Percentiles rank a stretch among this genome's conserved stretches.
Evolutionary conservation across 2,329 filamentous ascomycete genomes (phyloP).

Genomic region (Onygenales sp.): DNA sequence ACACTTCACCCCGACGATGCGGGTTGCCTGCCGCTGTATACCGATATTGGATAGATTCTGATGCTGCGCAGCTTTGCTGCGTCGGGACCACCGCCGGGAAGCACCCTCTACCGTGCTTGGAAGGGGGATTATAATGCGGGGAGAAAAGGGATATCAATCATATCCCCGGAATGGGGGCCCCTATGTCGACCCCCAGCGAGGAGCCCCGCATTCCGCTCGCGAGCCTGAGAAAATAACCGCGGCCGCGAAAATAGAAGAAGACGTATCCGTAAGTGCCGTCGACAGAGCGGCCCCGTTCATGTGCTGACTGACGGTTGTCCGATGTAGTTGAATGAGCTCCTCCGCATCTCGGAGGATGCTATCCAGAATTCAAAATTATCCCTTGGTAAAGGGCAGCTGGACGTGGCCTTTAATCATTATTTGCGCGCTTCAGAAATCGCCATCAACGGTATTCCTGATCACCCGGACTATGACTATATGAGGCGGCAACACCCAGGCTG

Average conservation of each 20-base stretch:
- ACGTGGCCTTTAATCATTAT: slow-evolving; percentile 74
- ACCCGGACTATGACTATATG: slow-evolving; percentile 62
- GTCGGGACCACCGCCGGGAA: neutral
- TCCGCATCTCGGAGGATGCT: slow-evolving; percentile 26
- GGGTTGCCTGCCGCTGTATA: neutral
- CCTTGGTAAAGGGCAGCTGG: slow-evolving; percentile 38
- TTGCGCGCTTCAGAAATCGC: slow-evolving; percentile 72
- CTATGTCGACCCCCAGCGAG: neutral
- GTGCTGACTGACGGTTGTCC: neutral
- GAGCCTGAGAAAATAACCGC: slow-evolving; percentile 8
- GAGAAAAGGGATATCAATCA: neutral
- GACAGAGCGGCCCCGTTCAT: neutral
- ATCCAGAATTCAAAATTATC: slow-evolving; percentile 24
- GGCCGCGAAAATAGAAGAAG: slow-evolving; percentile 8
- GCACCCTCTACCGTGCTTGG: neutral
- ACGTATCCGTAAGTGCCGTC: slow-evolving; percentile 7
- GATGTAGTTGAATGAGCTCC: slow-evolving; percentile 24
- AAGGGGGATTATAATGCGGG: neutral
- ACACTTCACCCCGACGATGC: neutral
- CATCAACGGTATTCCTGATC: slow-evolving; percentile 63
- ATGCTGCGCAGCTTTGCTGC: neutral
- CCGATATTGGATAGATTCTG: neutral
- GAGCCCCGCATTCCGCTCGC: neutral
- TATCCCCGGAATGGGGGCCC: neutral
- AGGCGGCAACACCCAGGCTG: slow-evolving; percentile 44